Conservation (phyloP, 768 basidiomycete species). For the Boletus pseudopeckii region DNA sequence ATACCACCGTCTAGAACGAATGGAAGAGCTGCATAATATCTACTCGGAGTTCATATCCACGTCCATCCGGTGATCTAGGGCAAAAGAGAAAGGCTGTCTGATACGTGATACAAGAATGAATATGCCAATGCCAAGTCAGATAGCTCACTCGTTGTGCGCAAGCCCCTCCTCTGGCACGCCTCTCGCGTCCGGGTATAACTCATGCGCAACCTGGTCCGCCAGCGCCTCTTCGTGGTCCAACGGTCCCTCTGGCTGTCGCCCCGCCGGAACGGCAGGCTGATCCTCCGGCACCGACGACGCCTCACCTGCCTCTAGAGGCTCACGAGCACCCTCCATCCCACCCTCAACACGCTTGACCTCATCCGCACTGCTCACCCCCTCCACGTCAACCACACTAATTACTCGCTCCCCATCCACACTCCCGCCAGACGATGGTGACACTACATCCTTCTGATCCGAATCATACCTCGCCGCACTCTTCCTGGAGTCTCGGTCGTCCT, state of each 20-base stretch:
- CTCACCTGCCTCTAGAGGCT: not conserved
- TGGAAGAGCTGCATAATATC: not conserved
- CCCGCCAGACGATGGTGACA: not conserved
- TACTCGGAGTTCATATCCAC: not conserved
- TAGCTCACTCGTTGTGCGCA: conserved; percentile 4
- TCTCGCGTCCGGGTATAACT: conserved; percentile 45
- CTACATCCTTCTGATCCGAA: conserved; percentile 7
- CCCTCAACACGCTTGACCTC: not conserved
- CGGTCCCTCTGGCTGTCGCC: conserved; percentile 37
- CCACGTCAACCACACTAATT: conserved; percentile 32
- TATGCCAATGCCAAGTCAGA: not conserved
- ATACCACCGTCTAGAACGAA: not conserved
- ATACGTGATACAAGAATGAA: not conserved
- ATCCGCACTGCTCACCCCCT: not conserved
- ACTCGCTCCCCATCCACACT: conserved; percentile 28
- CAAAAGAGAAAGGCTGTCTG: not conserved
- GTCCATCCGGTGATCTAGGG: not conserved
- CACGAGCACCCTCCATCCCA: not conserved
- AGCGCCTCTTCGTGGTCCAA: conserved; percentile 47
- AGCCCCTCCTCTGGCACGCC: not conserved
- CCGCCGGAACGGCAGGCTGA: not conserved
- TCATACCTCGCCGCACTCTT: conserved; percentile 38
- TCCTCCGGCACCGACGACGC: not conserved
- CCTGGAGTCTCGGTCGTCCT: conserved; percentile 38
- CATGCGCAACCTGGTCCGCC: conserved; percentile 51